Percentiles rank a stretch among this genome's conserved stretches.
Evolutionary conservation across 164 flowering plant species (phyloP).

Genomic region (Aristolochia fimbriata): DNA sequence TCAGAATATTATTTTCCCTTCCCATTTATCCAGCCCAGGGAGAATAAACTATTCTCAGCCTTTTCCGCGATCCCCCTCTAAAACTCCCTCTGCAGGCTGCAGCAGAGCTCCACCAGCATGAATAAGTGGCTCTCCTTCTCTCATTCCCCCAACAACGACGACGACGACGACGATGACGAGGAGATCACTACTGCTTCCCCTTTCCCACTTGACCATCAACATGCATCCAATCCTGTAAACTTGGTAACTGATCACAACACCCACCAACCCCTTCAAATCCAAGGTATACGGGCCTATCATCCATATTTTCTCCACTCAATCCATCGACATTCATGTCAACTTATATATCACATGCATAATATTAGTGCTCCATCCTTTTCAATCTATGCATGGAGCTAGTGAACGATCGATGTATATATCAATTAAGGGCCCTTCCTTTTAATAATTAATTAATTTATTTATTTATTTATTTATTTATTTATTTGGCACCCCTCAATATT

Average conservation of each 20-base stretch:
- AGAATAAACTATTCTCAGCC: not conserved
- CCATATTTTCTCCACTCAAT: not conserved
- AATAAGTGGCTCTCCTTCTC: conserved; percentile 86
- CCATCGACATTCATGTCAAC: too few species aligned
- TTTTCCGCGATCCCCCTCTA: not conserved
- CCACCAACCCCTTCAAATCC: conserved; percentile 49
- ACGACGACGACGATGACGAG: conserved; percentile 7
- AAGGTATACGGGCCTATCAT: conserved; percentile 49
- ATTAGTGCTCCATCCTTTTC: too few species aligned
- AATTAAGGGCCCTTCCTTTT: too few species aligned
- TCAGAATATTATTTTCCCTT: not conserved
- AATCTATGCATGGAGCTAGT: too few species aligned
- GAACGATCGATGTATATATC: too few species aligned
- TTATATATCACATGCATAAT: not conserved
- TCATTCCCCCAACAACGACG: conserved; percentile 42
- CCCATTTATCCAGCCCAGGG: not conserved
- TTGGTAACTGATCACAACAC: conserved; percentile 34
- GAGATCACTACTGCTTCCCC: too few species aligned
- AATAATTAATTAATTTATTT: too few species aligned
- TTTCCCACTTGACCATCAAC: conserved; percentile 37
- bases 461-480: too few species aligned
- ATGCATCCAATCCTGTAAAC: conserved; percentile 38
- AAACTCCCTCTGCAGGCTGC: not conserved
- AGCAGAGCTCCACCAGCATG: conserved; percentile 50
- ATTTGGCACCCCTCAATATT: too few species aligned